Evolutionary conservation across 2,329 filamentous ascomycete species (phyloP).

Genomic region (Fusarium pseudoanthophilum): DNA sequence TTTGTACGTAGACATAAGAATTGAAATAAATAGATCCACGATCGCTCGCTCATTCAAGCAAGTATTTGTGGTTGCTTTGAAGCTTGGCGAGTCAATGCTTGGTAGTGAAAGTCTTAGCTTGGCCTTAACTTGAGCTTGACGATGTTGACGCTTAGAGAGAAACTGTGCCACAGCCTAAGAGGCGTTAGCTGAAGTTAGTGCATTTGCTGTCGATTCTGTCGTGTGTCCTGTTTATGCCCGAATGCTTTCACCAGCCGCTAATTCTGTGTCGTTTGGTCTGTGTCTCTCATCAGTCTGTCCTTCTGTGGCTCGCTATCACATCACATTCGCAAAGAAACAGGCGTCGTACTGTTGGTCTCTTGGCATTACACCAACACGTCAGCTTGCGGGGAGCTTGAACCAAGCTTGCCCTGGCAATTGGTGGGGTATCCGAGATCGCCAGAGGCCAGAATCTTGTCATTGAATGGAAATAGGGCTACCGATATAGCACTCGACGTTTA

Average conservation of each 20-base stretch:
- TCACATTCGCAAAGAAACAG: conserved; percentile 7
- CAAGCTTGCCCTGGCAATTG: conserved; percentile 16
- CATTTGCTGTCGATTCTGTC: background rate
- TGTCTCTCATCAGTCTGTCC: background rate
- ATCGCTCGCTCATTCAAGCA: conserved; percentile 17
- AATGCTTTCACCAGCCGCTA: background rate
- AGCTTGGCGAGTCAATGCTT: conserved; percentile 32
- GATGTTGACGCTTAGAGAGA: background rate
- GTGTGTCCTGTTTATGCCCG: conserved; percentile 6
- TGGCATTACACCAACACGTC: conserved; percentile 28
- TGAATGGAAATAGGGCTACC: background rate
- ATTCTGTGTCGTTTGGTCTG: background rate
- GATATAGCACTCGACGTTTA: background rate
- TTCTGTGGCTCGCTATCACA: background rate
- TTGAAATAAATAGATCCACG: conserved; percentile 19
- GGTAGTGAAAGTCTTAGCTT: conserved; percentile 15
- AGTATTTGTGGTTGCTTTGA: conserved; percentile 12
- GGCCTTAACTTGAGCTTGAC: conserved; percentile 3
- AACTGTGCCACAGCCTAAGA: conserved; percentile 10
- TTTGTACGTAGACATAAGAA: background rate
- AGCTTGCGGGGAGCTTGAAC: conserved; percentile 22
- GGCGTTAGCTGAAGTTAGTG: conserved; percentile 21
- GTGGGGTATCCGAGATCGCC: conserved; percentile 35
- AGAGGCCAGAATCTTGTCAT: conserved; percentile 11
- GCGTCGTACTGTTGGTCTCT: conserved; percentile 1